Evolutionary conservation across 1,139 yeast species (phyloP), one percentile per base, ranked within the genome.

Genomic region (Debaryomyces psychrophilus): DNA sequence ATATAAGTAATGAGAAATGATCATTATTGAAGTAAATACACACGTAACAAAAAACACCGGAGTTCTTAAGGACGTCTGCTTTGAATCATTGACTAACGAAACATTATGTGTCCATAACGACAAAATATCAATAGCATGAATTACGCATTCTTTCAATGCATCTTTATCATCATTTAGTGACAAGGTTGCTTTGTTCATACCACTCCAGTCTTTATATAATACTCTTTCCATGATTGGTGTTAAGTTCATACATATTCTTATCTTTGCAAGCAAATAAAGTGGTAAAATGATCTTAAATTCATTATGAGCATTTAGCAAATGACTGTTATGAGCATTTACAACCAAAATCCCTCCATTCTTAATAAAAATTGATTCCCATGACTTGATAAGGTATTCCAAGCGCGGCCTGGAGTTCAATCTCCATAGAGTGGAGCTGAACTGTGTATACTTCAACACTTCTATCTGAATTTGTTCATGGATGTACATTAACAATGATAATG

Each of bases 11-110:
- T 83, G 87, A 3, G 89, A 81, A 46, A 85, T 71, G 37, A 85
- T 67, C 46, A 85, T 62, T 4, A 82, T 67, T 2, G 90, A 72
- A 1, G 85, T 77, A 58, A 84, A 83, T 23, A 85, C 73, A 59
- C 88, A 83, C 0, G 88, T 82, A 36, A 85, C 77, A 57, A 86
- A 84, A 60, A 85, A 84, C 14, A 85, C 86, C 2, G 93, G 93
- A 0, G 92, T 85, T 54, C 89, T 72, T 43, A 84, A 76, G 0
- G 87, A 78, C 0, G 86, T 81, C 57, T 80, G 79, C 49, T 80
- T 82, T 2, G 85, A 81, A 60, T 84, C 85, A 47, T 79, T 78
- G 23, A 77, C 77, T 42, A 81, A 79, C 11, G 83, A 77, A 25
- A 85, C 83, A 43, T 84, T 82, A 51, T 83, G 85, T 41, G 81